These are phyloP conservation scores for Phytophthora ohioensis DNA, from an alignment of 352 stramenopile genomes.

Conservation along the genomic window DNA sequence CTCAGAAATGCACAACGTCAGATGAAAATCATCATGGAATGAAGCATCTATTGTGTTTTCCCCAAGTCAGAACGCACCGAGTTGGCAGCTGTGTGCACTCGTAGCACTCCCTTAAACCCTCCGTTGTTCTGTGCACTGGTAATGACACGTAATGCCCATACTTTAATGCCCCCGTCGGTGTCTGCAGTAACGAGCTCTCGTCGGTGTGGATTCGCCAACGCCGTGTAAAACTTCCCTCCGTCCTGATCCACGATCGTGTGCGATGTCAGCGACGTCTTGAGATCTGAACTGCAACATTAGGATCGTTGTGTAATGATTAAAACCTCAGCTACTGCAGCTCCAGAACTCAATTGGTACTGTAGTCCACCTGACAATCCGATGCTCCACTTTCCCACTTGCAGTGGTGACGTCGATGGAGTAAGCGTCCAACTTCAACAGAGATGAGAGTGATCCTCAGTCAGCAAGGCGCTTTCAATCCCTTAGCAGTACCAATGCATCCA, in stretches of 20 bases:
- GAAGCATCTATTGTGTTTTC: too few relatives aligned
- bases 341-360: background rate
- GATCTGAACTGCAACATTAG: slow-evolving; percentile 41
- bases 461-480: background rate
- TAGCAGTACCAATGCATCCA: background rate
- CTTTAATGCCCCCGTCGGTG: slow-evolving; percentile 61
- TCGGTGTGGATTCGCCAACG: slow-evolving; percentile 49
- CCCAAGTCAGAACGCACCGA: slow-evolving; percentile 26
- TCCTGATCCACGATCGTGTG: slow-evolving; percentile 41
- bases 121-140: slow-evolving; percentile 30
- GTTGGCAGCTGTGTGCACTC: slow-evolving; percentile 51
- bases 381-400: slow-evolving; percentile 41
- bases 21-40: background rate
- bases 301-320: background rate
- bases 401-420: slow-evolving; percentile 50
- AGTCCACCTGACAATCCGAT: slow-evolving; percentile 54
- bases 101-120: slow-evolving; percentile 59
- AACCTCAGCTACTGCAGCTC: background rate
- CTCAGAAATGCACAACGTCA: background rate
- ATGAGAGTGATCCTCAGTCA: background rate
- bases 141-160: slow-evolving; percentile 52
- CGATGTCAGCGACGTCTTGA: slow-evolving; percentile 48
- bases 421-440: slow-evolving; percentile 43
- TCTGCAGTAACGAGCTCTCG: slow-evolving; percentile 61
- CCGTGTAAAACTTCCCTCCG: slow-evolving; percentile 37